Percentiles rank a stretch among this genome's conserved stretches.
phyloP scores from a whole-genome alignment of 495 filamentous ascomycete species.

The Apodospora peruviana region DNA sequence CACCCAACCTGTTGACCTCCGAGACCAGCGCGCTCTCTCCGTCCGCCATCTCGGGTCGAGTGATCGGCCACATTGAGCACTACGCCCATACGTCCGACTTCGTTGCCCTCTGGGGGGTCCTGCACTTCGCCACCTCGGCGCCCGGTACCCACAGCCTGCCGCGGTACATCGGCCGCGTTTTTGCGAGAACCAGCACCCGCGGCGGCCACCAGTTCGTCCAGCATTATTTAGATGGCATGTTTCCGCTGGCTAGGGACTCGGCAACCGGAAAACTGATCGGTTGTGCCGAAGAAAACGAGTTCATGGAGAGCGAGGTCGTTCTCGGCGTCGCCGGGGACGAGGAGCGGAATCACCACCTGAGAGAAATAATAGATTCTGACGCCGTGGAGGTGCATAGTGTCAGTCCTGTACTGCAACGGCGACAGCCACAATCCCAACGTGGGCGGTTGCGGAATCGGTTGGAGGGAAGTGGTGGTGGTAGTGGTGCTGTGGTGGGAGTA shows the following conservation, averaged over 20 bases:
- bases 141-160: slow-evolving; percentile 33
- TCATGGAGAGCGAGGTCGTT: slow-evolving; percentile 52
- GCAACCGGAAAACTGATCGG: slow-evolving; percentile 25
- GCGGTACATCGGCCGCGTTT: slow-evolving; percentile 71
- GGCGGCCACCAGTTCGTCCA: slow-evolving; percentile 72
- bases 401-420: slow-evolving; percentile 15
- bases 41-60: slow-evolving; percentile 30
- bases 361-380: slow-evolving; percentile 35
- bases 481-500: neutral
- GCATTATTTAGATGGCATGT: slow-evolving; percentile 82
- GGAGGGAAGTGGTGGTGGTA: neutral
- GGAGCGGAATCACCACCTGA: slow-evolving; percentile 26
- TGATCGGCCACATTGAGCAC: slow-evolving; percentile 75
- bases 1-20: slow-evolving; percentile 5
- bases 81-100: slow-evolving; percentile 75
- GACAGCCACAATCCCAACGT: too few relatives aligned
- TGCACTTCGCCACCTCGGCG: slow-evolving; percentile 54
- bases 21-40: slow-evolving; percentile 13
- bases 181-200: slow-evolving; percentile 51
- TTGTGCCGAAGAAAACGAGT: slow-evolving; percentile 37
- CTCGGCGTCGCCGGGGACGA: slow-evolving; percentile 32
- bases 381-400: slow-evolving; percentile 27
- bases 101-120: slow-evolving; percentile 68
- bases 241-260: slow-evolving; percentile 43
- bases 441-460: slow-evolving; percentile 5